A percentile compares a stretch with the other conserved stretches of the same genome.
Evolutionary conservation across 441 rosid genomes (phyloP).

Genomic region (Populus hybrid): DNA sequence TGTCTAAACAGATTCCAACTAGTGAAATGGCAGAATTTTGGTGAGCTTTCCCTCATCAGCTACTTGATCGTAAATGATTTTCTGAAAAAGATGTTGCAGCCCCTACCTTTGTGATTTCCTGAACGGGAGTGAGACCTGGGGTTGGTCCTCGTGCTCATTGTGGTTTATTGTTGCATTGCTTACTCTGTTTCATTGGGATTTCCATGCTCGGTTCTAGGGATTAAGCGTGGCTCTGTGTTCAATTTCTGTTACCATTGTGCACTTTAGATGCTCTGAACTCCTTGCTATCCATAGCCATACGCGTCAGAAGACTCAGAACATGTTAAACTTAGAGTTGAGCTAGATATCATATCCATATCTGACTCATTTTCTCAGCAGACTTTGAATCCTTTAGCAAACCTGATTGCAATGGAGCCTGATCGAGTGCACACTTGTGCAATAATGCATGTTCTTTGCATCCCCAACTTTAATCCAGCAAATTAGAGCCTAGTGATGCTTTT

Average conservation of each 20-base stretch:
- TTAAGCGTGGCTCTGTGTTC: too few relatives aligned
- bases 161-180: background rate
- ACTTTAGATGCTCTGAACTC: background rate
- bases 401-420: background rate
- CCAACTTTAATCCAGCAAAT: background rate
- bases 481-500: background rate
- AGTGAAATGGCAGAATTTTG: constrained; percentile 99
- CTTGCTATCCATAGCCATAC: background rate
- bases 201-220: background rate
- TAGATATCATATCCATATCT: background rate
- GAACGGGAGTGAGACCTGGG: background rate
- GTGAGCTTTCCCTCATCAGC: constrained; percentile 35
- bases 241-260: too few relatives aligned
- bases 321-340: background rate
- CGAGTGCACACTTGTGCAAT: background rate
- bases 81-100: background rate
- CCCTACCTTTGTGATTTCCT: background rate
- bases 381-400: background rate
- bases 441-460: background rate
- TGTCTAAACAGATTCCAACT: constrained; percentile 72
- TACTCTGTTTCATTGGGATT: background rate
- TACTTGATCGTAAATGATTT: background rate
- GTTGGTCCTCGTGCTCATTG: background rate
- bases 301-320: background rate
- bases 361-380: background rate